Evolutionary conservation across 768 basidiomycete genomes (phyloP), one percentile per base, ranked within the genome.

Genomic region (Tricholoma sp.): DNA sequence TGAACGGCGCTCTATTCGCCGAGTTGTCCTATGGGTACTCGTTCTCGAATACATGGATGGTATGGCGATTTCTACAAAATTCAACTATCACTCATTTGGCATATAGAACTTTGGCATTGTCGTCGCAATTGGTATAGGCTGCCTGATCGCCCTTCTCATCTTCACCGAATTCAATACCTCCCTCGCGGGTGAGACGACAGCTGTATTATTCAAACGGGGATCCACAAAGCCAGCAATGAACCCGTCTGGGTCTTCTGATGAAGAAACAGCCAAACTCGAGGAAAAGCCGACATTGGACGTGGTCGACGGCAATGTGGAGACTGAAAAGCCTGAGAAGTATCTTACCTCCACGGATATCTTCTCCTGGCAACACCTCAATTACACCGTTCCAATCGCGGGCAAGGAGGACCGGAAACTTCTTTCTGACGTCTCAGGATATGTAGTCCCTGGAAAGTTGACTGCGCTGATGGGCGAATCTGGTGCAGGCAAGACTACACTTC

Each of bases 391-490:
- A 1, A 74, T 84, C 13, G 58, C 71, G 2, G 76, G 76, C 4
- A 28, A 42, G 6, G 80, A 79, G 7, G 64, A 70, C 20, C 72
- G 80, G 39, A 71, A 68, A 31, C 74, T 93, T 1, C 74, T 93
- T 53, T 80, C 91, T 59, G 79, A 89, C 48, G 78, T 94, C 13
- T 88, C 84, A 20, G 91, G 91, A 0, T 94, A 80, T 67, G 90
- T 91, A 18, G 82, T 81, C 11, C 93, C 91, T 0, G 92, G 93
- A 4, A 91, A 82, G 57, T 69, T 93, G 55, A 90, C 88, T 0
- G 88, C 88, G 53, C 78, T 85, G 63, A 92, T 87, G 91, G 92
- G 79, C 54, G 79, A 71, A 71, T 79, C 68, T 42, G 77, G 75
- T 6, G 74, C 76, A 32, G 78, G 78, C 17, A 79, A 77, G 81